Percentiles rank a stretch among this genome's conserved stretches.
These are phyloP conservation scores for Phaeosphaeriaceae sp. DNA, from an alignment of 2,329 filamentous ascomycete genomes.

Conservation along the genomic window DNA sequence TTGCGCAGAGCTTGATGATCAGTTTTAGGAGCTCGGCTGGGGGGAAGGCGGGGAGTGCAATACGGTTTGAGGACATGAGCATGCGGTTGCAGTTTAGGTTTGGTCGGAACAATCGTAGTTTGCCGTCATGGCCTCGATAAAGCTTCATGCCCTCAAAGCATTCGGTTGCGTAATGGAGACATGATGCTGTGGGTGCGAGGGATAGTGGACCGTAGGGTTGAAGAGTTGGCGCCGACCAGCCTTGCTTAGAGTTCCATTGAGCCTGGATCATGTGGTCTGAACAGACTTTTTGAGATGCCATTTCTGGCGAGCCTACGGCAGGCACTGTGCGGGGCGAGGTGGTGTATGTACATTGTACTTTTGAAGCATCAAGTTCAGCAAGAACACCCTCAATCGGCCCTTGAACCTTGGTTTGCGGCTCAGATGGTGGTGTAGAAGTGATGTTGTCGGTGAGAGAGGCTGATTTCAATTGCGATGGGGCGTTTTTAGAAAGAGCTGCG, in stretches of 20 bases:
- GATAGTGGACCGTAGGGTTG: slow-evolving; percentile 78
- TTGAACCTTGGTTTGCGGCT: slow-evolving; percentile 16
- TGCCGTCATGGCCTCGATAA: slow-evolving; percentile 71
- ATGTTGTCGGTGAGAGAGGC: slow-evolving; percentile 30
- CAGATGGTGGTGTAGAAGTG: slow-evolving; percentile 33
- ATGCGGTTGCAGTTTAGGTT: slow-evolving; percentile 73
- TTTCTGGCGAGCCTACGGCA: slow-evolving; percentile 48
- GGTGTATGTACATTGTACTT: slow-evolving; percentile 51
- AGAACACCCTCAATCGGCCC: slow-evolving; percentile 32
- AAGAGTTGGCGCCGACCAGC: slow-evolving; percentile 77
- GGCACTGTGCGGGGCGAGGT: slow-evolving; percentile 52
- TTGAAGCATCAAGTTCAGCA: slow-evolving; percentile 53
- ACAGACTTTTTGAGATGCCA: slow-evolving; percentile 54
- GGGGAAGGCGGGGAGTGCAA: slow-evolving; percentile 76
- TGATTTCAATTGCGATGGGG: slow-evolving; percentile 37
- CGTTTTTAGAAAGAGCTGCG: slow-evolving; percentile 36
- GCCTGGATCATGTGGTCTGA: slow-evolving; percentile 90
- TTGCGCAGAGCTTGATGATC: slow-evolving; percentile 71
- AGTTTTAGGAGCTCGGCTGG: slow-evolving; percentile 75
- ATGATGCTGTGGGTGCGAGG: slow-evolving; percentile 80
- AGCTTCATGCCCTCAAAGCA: slow-evolving; percentile 89
- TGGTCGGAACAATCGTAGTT: slow-evolving; percentile 78
- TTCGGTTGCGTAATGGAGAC: slow-evolving; percentile 87
- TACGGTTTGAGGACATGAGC: slow-evolving; percentile 62
- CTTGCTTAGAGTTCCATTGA: slow-evolving; percentile 67